Conservation (phyloP, 1,284 basidiomycete species). For the Volvariella volvacea region DNA sequence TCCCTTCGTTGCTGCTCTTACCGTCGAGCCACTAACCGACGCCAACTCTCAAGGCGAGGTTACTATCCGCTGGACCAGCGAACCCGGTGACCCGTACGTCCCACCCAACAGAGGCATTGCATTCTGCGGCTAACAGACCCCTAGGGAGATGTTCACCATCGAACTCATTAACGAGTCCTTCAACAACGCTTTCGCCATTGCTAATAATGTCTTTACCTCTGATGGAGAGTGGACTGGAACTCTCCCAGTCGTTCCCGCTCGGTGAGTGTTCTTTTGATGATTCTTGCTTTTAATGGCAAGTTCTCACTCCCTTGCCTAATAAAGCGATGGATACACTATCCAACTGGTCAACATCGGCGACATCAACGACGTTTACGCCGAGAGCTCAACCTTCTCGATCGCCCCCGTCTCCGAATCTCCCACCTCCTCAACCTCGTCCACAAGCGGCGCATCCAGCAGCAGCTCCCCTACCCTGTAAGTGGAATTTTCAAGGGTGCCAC, state of each 20-base stretch:
- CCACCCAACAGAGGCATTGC: background rate
- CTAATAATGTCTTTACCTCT: conserved; percentile 46
- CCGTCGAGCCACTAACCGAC: conserved; percentile 31
- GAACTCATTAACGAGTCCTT: conserved; percentile 42
- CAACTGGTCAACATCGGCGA: conserved; percentile 46
- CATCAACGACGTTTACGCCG: conserved; percentile 38
- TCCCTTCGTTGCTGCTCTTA: conserved; percentile 45
- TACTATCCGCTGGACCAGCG: conserved; percentile 43
- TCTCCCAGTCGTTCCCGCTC: conserved; percentile 43
- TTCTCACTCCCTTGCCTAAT: conserved; percentile 1
- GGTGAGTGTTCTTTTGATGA: conserved; percentile 38
- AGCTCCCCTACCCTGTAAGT: conserved; percentile 9
- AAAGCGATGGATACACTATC: conserved; percentile 46
- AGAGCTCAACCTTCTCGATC: conserved; percentile 39
- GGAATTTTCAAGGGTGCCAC: background rate
- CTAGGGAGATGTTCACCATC: conserved; percentile 24
- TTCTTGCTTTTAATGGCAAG: background rate
- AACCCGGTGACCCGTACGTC: conserved; percentile 31
- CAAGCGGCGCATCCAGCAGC: conserved; percentile 10
- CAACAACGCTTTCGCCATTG: conserved; percentile 49
- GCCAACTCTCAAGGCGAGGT: conserved; percentile 24
- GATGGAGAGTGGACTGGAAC: conserved; percentile 27
- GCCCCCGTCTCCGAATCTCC: conserved; percentile 12
- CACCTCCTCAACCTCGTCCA: conserved; percentile 14
- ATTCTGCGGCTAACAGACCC: background rate